These are phyloP conservation scores for Pestalotiopsis sp. DNA, from an alignment of 2,329 filamentous ascomycete genomes.

Conservation along the genomic window DNA sequence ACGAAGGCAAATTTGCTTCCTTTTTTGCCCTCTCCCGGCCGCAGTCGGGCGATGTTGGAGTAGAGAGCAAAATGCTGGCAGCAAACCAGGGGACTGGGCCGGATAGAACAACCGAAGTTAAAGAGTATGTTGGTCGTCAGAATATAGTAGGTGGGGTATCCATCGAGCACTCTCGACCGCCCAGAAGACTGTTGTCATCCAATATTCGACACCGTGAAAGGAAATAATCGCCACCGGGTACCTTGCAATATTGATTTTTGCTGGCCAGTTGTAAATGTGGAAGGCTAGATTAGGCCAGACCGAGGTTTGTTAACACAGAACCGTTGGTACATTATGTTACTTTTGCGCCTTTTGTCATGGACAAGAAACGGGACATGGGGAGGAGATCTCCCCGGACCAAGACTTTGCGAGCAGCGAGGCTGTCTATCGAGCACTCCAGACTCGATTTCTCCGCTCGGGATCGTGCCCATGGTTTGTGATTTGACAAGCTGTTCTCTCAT, in stretches of 20 bases:
- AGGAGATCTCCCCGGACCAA: background rate
- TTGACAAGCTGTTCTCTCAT: no score
- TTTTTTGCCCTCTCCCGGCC: background rate
- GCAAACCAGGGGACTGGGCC: background rate
- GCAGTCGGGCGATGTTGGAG: background rate
- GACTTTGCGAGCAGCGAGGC: background rate
- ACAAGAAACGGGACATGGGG: background rate
- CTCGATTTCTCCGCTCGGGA: no score
- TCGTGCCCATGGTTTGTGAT: no score
- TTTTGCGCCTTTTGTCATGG: background rate
- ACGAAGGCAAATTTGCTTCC: slow-evolving; percentile 11
- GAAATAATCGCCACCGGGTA: slow-evolving; percentile 4
- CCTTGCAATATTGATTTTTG: slow-evolving; percentile 11
- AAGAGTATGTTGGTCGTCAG: slow-evolving; percentile 1
- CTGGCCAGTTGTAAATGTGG: background rate
- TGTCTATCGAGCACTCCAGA: background rate
- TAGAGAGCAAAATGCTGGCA: background rate
- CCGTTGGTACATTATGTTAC: background rate
- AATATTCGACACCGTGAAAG: slow-evolving; percentile 8
- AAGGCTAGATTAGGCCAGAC: slow-evolving; percentile 3
- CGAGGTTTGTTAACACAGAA: background rate
- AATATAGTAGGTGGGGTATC: slow-evolving; percentile 8
- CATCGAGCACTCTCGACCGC: slow-evolving; percentile 8
- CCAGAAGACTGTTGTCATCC: slow-evolving; percentile 3
- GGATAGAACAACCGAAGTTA: background rate